Evolutionary conservation across 31 red algal genomes (phyloP).

Genomic region (Endocladia muricata): DNA sequence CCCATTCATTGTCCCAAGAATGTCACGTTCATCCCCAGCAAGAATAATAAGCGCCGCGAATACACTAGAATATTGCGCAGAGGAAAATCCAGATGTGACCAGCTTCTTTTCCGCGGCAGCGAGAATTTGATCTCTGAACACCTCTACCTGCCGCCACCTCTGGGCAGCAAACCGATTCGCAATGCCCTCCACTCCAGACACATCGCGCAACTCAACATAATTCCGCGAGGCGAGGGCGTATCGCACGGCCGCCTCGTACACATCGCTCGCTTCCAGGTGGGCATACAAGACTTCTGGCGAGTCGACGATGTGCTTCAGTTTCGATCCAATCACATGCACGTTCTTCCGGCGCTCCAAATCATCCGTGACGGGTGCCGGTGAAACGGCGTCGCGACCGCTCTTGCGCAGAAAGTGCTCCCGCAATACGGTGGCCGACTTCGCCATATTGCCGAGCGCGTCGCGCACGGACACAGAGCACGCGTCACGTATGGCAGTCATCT

Average conservation of each 20-base stretch:
- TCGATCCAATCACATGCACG: slow-evolving; percentile 62
- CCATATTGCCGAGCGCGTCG: slow-evolving; percentile 38
- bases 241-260: slow-evolving; percentile 57
- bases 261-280: slow-evolving; percentile 35
- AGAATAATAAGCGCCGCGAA: slow-evolving; percentile 32
- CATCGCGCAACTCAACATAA: slow-evolving; percentile 21
- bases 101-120: slow-evolving; percentile 43
- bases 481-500: slow-evolving; percentile 31
- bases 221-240: slow-evolving; percentile 27
- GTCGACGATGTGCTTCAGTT: slow-evolving; percentile 59
- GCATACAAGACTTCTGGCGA: slow-evolving; percentile 67
- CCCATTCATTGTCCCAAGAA: slow-evolving; percentile 21
- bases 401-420: slow-evolving; percentile 27
- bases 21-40: slow-evolving; percentile 23
- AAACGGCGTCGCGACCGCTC: slow-evolving; percentile 1
- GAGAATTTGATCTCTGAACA: slow-evolving; percentile 50
- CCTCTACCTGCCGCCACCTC: slow-evolving; percentile 45
- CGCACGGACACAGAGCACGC: slow-evolving; percentile 28
- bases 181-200: slow-evolving; percentile 31
- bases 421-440: slow-evolving; percentile 6
- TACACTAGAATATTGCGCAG: slow-evolving; percentile 19
- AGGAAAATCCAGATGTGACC: slow-evolving; percentile 2
- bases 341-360: slow-evolving; percentile 38
- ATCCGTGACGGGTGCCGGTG: slow-evolving; percentile 25
- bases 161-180: slow-evolving; percentile 61